Conservation (phyloP, 805 yeast genomes). For the Cyberlindnera lachancei region DNA sequence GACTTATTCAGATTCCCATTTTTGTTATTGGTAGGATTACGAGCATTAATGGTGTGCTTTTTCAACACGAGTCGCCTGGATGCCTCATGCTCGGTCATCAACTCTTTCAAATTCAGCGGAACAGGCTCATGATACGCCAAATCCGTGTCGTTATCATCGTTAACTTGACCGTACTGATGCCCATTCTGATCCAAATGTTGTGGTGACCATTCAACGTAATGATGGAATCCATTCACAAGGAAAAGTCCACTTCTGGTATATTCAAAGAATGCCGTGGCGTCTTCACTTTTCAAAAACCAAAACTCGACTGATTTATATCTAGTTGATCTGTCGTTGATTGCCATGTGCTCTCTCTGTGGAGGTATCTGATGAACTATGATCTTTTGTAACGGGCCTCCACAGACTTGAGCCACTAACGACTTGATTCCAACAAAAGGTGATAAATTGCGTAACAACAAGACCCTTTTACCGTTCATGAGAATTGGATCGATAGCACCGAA, state of each 20-base stretch:
- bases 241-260: constrained; percentile 48
- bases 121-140: constrained; percentile 3
- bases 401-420: constrained; percentile 44
- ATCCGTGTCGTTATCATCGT: too few relatives aligned
- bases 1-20: too few relatives aligned
- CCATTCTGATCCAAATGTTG: constrained; percentile 2
- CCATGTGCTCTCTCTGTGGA: background rate
- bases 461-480: constrained; percentile 17
- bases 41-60: constrained; percentile 21
- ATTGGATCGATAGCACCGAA: too few relatives aligned
- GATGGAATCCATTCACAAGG: constrained; percentile 47
- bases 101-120: constrained; percentile 20
- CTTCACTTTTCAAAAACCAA: constrained; percentile 42
- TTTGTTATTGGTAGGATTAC: too few relatives aligned
- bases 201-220: constrained; percentile 40
- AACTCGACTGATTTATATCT: constrained; percentile 33
- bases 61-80: constrained; percentile 1
- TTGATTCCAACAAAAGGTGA: constrained; percentile 38
- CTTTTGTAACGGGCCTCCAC: constrained; percentile 66
- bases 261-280: constrained; percentile 46
- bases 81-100: constrained; percentile 1
- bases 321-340: constrained; percentile 9
- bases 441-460: constrained; percentile 32
- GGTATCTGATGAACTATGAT: constrained; percentile 27
- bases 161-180: background rate